These are phyloP conservation scores for Pseudocercospora pini-densiflorae DNA, from an alignment of 2,329 filamentous ascomycete genomes.

Conservation along the genomic window DNA sequence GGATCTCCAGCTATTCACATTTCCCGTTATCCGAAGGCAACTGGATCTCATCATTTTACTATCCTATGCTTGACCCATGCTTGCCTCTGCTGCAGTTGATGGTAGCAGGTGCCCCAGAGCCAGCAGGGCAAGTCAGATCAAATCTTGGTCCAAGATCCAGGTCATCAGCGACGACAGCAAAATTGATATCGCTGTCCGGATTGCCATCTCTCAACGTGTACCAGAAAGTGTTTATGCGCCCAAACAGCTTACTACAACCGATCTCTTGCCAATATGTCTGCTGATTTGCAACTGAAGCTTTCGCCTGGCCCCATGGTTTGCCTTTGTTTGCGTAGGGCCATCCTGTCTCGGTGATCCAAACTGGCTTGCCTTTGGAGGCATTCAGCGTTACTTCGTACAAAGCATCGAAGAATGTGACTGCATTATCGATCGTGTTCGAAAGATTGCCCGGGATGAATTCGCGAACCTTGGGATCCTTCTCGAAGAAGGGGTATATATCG, in stretches of 20 bases:
- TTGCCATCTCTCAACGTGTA: constrained; percentile 53
- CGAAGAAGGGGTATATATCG: constrained; percentile 74
- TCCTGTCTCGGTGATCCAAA: constrained; percentile 86
- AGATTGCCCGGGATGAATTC: constrained; percentile 38
- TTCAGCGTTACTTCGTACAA: constrained; percentile 65
- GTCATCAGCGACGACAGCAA: constrained; percentile 2
- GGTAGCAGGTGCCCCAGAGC: not conserved
- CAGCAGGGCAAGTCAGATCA: constrained; percentile 3
- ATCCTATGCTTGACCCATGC: not conserved
- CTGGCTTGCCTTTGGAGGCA: constrained; percentile 68
- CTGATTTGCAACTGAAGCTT: constrained; percentile 69
- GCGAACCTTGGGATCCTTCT: constrained; percentile 57
- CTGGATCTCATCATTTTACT: too few relatives aligned
- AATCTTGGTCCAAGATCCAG: constrained; percentile 1
- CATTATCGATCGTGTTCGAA: constrained; percentile 66
- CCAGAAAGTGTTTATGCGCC: constrained; percentile 69
- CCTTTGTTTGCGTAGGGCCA: constrained; percentile 75
- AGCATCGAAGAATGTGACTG: constrained; percentile 68
- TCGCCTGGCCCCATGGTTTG: constrained; percentile 62
- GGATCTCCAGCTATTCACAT: too few relatives aligned
- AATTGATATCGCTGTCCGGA: not conserved
- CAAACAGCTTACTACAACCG: constrained; percentile 68
- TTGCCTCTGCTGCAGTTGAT: not conserved
- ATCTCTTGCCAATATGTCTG: constrained; percentile 79
- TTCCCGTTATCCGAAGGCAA: too few relatives aligned